These are phyloP conservation scores for Allium cepa DNA, from an alignment of 106 monocot genomes.

Conservation along the genomic window DNA sequence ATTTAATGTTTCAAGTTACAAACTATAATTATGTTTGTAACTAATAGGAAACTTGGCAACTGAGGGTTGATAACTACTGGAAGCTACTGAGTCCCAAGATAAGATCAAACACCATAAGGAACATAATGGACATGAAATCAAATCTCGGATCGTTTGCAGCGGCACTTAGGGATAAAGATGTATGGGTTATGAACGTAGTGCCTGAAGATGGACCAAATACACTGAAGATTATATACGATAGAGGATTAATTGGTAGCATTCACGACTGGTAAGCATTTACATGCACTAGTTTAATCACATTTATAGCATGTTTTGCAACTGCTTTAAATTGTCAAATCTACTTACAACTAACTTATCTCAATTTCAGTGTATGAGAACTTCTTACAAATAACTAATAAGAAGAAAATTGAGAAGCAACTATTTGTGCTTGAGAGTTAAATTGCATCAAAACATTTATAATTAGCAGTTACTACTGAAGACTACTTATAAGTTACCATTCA, in stretches of 20 bases:
- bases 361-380: too few relatives aligned
- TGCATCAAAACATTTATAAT: too few relatives aligned
- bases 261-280: slow-evolving; percentile 69
- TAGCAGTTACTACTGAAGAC: too few relatives aligned
- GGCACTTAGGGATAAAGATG: slow-evolving; percentile 60
- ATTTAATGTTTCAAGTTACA: too few relatives aligned
- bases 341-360: too few relatives aligned
- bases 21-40: slow-evolving; percentile 5
- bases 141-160: slow-evolving; percentile 84
- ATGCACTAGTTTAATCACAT: too few relatives aligned
- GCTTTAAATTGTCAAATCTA: too few relatives aligned
- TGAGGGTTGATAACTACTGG: slow-evolving; percentile 65
- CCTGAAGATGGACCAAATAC: slow-evolving; percentile 67
- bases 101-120: slow-evolving; percentile 52
- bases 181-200: slow-evolving; percentile 94
- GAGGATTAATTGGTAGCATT: slow-evolving; percentile 60
- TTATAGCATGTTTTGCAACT: too few relatives aligned
- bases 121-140: slow-evolving; percentile 90
- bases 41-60: slow-evolving; percentile 63
- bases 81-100: slow-evolving; percentile 55
- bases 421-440: too few relatives aligned
- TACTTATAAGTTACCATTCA: too few relatives aligned
- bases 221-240: slow-evolving; percentile 77
- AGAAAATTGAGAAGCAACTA: too few relatives aligned
- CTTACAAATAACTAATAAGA: too few relatives aligned